phyloP scores from a whole-genome alignment of 768 basidiomycete species.

The Nidularia sp. region DNA sequence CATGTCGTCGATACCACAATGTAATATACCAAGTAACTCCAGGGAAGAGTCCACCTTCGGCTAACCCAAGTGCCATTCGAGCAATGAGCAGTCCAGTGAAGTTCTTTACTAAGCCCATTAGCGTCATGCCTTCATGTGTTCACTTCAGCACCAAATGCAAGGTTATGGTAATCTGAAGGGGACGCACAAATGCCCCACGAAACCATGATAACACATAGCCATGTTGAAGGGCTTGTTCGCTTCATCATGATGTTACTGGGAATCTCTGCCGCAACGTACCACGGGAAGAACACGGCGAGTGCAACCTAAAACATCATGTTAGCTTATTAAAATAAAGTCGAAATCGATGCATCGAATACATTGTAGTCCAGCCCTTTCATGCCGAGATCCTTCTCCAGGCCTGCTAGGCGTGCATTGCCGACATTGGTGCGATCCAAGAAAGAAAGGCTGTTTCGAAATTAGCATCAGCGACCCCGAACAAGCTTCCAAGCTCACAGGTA shows the following conservation, averaged over 20 bases:
- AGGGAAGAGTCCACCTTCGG: conserved; percentile 26
- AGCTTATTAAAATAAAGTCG: neutral
- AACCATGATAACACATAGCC: conserved; percentile 27
- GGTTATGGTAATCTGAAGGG: neutral
- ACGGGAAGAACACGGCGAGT: conserved; percentile 25
- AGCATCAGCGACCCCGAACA: neutral
- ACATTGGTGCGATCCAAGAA: conserved; percentile 27
- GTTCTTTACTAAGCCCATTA: conserved; percentile 22
- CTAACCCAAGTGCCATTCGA: conserved; percentile 21
- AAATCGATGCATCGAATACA: conserved; percentile 5
- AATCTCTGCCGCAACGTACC: conserved; percentile 25
- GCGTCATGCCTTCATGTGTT: conserved; percentile 18
- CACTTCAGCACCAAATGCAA: neutral
- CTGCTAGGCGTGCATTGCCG: conserved; percentile 25
- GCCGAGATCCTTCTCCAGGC: conserved; percentile 17
- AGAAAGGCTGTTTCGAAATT: conserved; percentile 15
- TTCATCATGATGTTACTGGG: conserved; percentile 30
- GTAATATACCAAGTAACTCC: conserved; percentile 26
- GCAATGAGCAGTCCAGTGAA: conserved; percentile 17
- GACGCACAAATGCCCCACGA: conserved; percentile 24
- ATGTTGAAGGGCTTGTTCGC: conserved; percentile 24
- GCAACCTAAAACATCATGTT: conserved; percentile 12
- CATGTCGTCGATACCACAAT: conserved; percentile 24
- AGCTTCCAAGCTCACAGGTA: conserved; percentile 16
- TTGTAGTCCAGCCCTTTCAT: conserved; percentile 24